Evolutionary conservation across 1,284 basidiomycete genomes (phyloP).

Genomic region (Ustilago xerochloae): DNA sequence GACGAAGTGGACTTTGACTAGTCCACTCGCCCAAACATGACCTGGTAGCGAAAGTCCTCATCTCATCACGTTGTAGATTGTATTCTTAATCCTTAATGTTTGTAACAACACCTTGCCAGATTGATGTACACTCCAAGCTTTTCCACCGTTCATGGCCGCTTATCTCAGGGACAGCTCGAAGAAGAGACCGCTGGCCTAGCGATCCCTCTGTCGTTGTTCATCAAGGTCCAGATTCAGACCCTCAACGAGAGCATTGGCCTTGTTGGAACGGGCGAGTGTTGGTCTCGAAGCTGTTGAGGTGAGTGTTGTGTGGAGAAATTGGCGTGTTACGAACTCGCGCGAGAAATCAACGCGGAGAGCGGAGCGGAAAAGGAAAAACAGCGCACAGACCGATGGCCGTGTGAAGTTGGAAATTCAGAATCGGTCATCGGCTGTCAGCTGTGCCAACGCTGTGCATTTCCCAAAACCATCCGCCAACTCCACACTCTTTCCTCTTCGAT

Average conservation of each 20-base stretch:
- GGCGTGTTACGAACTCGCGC: slow-evolving; percentile 18
- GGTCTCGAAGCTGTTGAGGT: too few species aligned
- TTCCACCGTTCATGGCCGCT: too few species aligned
- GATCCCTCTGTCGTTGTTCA: too few species aligned
- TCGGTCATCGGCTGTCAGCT: slow-evolving; percentile 18
- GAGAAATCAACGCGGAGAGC: slow-evolving; percentile 10
- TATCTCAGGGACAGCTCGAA: too few species aligned
- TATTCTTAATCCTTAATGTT: too few species aligned
- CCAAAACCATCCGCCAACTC: slow-evolving; percentile 36
- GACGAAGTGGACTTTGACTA: slow-evolving; percentile 51
- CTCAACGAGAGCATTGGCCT: too few species aligned
- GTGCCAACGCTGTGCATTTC: background rate
- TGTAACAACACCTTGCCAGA: too few species aligned
- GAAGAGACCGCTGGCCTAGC: too few species aligned
- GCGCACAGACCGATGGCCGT: slow-evolving; percentile 47
- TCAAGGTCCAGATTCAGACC: too few species aligned
- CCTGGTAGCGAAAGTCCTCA: too few species aligned
- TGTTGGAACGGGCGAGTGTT: background rate
- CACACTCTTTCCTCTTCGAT: slow-evolving; percentile 12
- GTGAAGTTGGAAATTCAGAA: slow-evolving; percentile 2
- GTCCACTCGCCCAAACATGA: too few species aligned
- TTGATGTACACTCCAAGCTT: too few species aligned
- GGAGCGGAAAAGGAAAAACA: background rate
- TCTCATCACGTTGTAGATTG: background rate
- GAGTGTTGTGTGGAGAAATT: background rate